phyloP scores from a whole-genome alignment of 495 filamentous ascomycete genomes.

The Staphylotrichum tortipilum region DNA sequence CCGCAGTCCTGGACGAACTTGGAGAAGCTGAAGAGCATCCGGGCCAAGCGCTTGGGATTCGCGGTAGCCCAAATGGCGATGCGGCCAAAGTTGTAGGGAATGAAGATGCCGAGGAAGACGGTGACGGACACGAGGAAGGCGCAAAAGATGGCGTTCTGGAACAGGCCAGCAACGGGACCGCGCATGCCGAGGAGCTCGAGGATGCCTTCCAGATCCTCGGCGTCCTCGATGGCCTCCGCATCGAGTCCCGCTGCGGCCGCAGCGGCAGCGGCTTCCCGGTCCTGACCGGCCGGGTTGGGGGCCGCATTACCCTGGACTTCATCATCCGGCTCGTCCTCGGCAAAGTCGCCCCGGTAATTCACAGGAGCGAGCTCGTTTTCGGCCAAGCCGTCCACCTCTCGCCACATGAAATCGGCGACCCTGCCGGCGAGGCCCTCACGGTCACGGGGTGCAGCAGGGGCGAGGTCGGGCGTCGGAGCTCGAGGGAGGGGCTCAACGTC shows the following conservation, averaged over 20 bases:
- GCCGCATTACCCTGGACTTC: slow-evolving; percentile 10
- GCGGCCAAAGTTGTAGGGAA: slow-evolving; percentile 87
- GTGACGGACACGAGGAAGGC: slow-evolving; percentile 81
- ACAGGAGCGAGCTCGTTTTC: slow-evolving; percentile 25
- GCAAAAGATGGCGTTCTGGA: slow-evolving; percentile 93
- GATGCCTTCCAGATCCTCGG: slow-evolving; percentile 95
- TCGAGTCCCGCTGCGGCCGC: slow-evolving; percentile 37
- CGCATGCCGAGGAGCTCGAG: slow-evolving; percentile 96
- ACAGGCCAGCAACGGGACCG: slow-evolving; percentile 76
- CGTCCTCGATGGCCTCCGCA: slow-evolving; percentile 59
- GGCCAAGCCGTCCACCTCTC: slow-evolving; percentile 23
- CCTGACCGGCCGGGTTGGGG: slow-evolving; percentile 15
- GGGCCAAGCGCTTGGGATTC: slow-evolving; percentile 68
- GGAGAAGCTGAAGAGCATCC: slow-evolving; percentile 57
- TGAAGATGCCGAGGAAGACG: slow-evolving; percentile 72
- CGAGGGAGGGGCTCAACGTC: not conserved
- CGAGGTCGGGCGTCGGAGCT: not conserved
- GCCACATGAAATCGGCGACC: slow-evolving; percentile 45
- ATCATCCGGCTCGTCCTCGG: slow-evolving; percentile 31
- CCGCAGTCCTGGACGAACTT: slow-evolving; percentile 53
- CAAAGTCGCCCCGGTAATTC: slow-evolving; percentile 25
- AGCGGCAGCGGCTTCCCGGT: slow-evolving; percentile 31
- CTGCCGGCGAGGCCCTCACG: slow-evolving; percentile 27
- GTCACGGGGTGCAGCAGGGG: slow-evolving; percentile 8
- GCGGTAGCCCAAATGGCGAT: slow-evolving; percentile 68